These are phyloP conservation scores for Pseudocercospora macadamiae DNA, from an alignment of 2,329 filamentous ascomycete species.

Conservation along the genomic window DNA sequence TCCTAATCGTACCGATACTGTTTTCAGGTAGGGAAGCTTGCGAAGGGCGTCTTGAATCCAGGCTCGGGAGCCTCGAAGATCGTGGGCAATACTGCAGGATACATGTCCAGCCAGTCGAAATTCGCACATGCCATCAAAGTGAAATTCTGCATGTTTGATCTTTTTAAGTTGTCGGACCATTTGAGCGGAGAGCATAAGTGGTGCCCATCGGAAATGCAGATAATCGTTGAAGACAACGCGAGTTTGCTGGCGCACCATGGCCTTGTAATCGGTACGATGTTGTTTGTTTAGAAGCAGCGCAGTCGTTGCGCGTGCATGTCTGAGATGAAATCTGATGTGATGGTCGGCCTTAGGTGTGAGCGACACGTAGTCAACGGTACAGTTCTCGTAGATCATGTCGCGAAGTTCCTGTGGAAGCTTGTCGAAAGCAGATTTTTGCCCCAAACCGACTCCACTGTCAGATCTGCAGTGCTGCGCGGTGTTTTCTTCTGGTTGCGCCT, in stretches of 20 bases:
- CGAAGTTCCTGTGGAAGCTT: not conserved
- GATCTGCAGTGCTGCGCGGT: too few species aligned
- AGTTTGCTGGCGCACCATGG: not conserved
- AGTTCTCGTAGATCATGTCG: not conserved
- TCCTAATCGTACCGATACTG: not conserved
- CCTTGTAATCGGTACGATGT: not conserved
- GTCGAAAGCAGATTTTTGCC: not conserved
- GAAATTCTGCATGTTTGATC: not conserved
- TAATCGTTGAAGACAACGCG: not conserved
- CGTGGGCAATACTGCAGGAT: not conserved
- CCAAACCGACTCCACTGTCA: not conserved
- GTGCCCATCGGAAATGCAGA: not conserved
- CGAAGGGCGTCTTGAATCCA: not conserved
- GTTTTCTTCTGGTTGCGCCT: too few species aligned
- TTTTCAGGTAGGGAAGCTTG: not conserved
- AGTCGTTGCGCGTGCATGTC: not conserved
- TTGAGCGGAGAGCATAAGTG: not conserved
- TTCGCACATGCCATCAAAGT: slow-evolving; percentile 1
- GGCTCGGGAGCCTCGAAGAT: not conserved
- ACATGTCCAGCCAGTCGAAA: not conserved
- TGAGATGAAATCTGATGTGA: not conserved
- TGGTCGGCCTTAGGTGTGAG: not conserved
- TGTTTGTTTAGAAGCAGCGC: not conserved
- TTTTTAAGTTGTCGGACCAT: not conserved
- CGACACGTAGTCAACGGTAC: not conserved